A percentile compares a stretch with the other conserved stretches of the same genome.
Conservation (phyloP, 202 grass and related monocot genomes). For the Zoysia matrella region DNA sequence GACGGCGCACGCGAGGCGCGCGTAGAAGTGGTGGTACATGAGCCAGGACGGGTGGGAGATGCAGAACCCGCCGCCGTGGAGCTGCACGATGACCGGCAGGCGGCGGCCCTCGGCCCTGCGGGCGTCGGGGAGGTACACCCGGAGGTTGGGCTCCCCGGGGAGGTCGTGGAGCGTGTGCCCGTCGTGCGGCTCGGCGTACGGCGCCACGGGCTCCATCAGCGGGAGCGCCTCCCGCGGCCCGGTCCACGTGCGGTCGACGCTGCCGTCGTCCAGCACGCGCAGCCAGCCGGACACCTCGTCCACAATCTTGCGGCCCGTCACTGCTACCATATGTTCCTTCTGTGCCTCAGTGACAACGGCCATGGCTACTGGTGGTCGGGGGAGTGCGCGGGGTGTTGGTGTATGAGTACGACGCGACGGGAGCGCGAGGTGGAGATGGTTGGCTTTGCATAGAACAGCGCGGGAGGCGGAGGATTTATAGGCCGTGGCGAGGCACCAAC, state of each 20-base stretch:
- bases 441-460: background rate
- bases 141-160: slow-evolving; percentile 71
- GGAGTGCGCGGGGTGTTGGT: background rate
- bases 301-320: slow-evolving; percentile 49
- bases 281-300: slow-evolving; percentile 92
- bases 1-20: slow-evolving; percentile 66
- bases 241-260: slow-evolving; percentile 81
- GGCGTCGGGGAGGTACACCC: slow-evolving; percentile 66
- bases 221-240: slow-evolving; percentile 68
- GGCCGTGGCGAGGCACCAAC: background rate
- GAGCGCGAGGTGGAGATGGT: background rate
- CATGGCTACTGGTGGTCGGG: slow-evolving; percentile 17
- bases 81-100: slow-evolving; percentile 71
- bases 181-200: slow-evolving; percentile 56
- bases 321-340: background rate
- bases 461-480: slow-evolving; percentile 19
- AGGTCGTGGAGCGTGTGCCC: slow-evolving; percentile 86
- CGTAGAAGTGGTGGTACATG: slow-evolving; percentile 96
- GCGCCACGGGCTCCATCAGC: slow-evolving; percentile 64
- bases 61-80: slow-evolving; percentile 95
- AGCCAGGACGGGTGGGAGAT: slow-evolving; percentile 73
- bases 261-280: slow-evolving; percentile 70
- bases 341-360: background rate
- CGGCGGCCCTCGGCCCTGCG: background rate
- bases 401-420: background rate